Base-by-base conservation (phyloP, 768 basidiomycete genomes). In the Auricularia sp. region DNA sequence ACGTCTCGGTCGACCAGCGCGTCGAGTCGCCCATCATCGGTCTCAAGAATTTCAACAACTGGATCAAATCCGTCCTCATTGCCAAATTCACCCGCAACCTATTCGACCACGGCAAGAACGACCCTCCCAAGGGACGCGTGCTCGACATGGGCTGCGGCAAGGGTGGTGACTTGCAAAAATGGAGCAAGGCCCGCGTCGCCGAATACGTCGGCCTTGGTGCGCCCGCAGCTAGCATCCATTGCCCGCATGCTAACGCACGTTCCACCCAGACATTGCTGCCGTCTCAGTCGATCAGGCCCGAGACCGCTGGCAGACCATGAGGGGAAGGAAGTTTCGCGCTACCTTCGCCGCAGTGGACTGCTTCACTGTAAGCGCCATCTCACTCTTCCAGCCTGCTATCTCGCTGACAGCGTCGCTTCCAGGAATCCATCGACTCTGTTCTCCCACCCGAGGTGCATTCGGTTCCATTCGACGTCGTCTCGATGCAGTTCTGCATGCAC, bases 401-500 rank as follows among this genome's bases (percentile, higher is more conserved):
- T 16, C 33, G 18, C 29, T 29, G 29, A 29, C 29, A 3, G 16
- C 16, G 8, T 11, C 42, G 24, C 0, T 63, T 2, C 6, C n/a
- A 71, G 79, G 77, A 81, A 89, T 68, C 78, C 2, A 78, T 98
- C 45, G 80, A 84, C 18, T 83, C 83, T 61, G 86, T 80, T n/a
- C 83, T 98, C 61, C 76, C 87, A 3, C 83, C 83, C 1, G 79
- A 81, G 18, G 77, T 81, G 67, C 81, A 92, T 33, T 78, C 77
- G 0, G 80, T 82, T 36, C 87, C 87, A 4, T 97, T 97, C 72
- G 97, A 98, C 71, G 92, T 94, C 65, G 94, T 98, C 4, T 92
- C 93, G 2, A 92, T 98, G 93, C 97, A 99, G 73, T 99, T 99
- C 74, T 98, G 97, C 76, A 98, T 99, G 92, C 97, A 99, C 74